These are phyloP conservation scores for Paracoccidioides brasiliensis DNA, from an alignment of 2,329 filamentous ascomycete species.

Conservation along the genomic window DNA sequence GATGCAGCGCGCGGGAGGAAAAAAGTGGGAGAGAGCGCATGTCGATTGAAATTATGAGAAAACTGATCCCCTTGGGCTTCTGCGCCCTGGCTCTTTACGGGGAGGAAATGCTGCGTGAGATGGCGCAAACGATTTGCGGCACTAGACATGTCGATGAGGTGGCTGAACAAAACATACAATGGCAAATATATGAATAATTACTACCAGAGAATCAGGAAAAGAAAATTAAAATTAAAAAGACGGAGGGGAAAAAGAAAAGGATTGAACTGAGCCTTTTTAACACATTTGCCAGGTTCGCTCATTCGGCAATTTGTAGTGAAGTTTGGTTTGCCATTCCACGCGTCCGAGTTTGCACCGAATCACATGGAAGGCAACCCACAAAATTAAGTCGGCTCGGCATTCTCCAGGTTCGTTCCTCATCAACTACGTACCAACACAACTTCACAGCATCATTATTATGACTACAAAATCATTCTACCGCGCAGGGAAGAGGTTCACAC, in stretches of 20 bases:
- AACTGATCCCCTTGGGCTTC: constrained; percentile 4
- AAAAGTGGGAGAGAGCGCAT: constrained; percentile 66
- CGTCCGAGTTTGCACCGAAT: background rate
- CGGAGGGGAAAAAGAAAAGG: background rate
- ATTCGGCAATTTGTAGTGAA: background rate
- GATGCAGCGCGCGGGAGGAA: constrained; percentile 75
- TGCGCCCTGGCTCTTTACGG: constrained; percentile 16
- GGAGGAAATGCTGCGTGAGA: constrained; percentile 19
- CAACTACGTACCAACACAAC: background rate
- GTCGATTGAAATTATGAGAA: constrained; percentile 27
- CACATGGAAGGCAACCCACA: background rate
- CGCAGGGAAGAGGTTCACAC: background rate
- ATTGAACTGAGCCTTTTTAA: background rate
- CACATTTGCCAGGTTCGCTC: background rate
- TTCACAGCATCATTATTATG: background rate
- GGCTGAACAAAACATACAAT: background rate
- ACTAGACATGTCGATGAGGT: constrained; percentile 15
- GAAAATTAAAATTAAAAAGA: background rate
- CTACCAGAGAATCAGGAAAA: background rate
- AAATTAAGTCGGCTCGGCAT: background rate
- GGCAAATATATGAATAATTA: background rate
- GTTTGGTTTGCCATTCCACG: background rate
- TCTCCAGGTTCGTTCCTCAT: background rate
- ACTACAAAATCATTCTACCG: background rate
- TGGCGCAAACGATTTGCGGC: constrained; percentile 18